Base-by-base conservation (phyloP, 345 rosid species). In the Bruguiera gymnorhiza region DNA sequence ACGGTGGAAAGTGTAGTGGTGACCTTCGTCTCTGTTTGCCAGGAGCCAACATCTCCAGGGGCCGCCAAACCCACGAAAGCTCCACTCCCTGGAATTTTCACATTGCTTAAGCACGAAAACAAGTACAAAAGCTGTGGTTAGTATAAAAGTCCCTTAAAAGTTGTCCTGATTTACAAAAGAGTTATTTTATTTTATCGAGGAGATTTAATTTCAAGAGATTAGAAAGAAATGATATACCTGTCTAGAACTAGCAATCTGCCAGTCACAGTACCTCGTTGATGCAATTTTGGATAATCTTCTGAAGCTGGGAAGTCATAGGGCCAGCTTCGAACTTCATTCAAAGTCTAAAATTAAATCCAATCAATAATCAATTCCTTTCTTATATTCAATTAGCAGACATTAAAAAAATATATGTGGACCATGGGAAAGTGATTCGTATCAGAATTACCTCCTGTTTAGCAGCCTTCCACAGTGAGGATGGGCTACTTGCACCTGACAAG, bases 11-110 rank as follows among this genome's bases (percentile, higher is more conserved):
- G 29, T n/a, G 1, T 9, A 21, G 10, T 18, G 19, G 21, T 9
- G 46, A 88, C 92, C 92, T 89, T 92, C 85, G 92, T 78, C 75
- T 89, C 91, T 62, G 76, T 80, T 78, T 92, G 92, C 96, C 98
- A 92, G 46, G 95, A 89, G 72, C 98, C 92, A 68, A 75, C 80
- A 30, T 84, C 85, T 69, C 96, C 98, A 20, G 89, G 89, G 53
- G 79, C 70, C 59, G 98, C 95, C 81, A 92, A 70, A 23, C 96
- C 96, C 60, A 92, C 87, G 74, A 79, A 86, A 56, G 96, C 90
- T 56, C 92, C 83, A 66, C 30, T 6, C 70, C 82, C 96, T 23
- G 79, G 65, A 54, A 86, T 76, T 55, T 54, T 53, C 15, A 63
- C 80, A 8, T 85, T 63, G 55, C 81, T 74, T 48, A 77, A 18